Base-by-base conservation (phyloP, 768 basidiomycete genomes). In the Exidia glandulosa region DNA sequence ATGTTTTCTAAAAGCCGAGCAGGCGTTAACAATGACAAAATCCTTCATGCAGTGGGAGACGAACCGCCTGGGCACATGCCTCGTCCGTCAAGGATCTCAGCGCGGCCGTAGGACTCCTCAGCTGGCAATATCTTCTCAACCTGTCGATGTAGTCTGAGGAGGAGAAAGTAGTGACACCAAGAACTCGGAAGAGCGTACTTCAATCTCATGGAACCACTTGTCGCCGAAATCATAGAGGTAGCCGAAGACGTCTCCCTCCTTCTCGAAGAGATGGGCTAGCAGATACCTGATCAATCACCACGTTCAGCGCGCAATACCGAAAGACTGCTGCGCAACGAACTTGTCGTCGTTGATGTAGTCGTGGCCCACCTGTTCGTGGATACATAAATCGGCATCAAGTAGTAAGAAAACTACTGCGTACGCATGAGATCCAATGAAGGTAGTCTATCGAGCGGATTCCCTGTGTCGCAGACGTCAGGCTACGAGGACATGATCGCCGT, bases 171-270 rank as follows among this genome's bases (percentile, higher is more conserved):
- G n/a, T 12, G 13, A 32, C 31, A n/a, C 29, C 5, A 34, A 61
- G 25, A 29, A 6, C 27, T 32, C 14, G 36, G 23, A 57, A 14
- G 19, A 58, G 3, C 60, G n/a, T 16, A 71, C 71, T 55, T 67
- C 65, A 23, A 72, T 72, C 31, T 63, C 61, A 57, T 72, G 71
- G 58, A 58, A 65, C 67, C 68, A 73, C 57, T 71, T 70, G 57
- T 73, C 72, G 1, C 72, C 72, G 57, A 70, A 72, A 60, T 73
- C 72, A 56, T 73, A 73, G 48, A 72, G 59, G 57, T 72, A 69
- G 3, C 66, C 72, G 52, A 73, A 63, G 34, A 64, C 57, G 57
- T 71, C 66, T 3, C 72, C 72, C 60, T 70, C 70, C 54, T 71
- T 63, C 6, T 62, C 61, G 50, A 69, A 71, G 10, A 70, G 47